Percentiles rank a stretch among this genome's conserved stretches.
These are phyloP conservation scores for Hippophae tibetana DNA, from an alignment of 306 rosid genomes.

Conservation along the genomic window DNA sequence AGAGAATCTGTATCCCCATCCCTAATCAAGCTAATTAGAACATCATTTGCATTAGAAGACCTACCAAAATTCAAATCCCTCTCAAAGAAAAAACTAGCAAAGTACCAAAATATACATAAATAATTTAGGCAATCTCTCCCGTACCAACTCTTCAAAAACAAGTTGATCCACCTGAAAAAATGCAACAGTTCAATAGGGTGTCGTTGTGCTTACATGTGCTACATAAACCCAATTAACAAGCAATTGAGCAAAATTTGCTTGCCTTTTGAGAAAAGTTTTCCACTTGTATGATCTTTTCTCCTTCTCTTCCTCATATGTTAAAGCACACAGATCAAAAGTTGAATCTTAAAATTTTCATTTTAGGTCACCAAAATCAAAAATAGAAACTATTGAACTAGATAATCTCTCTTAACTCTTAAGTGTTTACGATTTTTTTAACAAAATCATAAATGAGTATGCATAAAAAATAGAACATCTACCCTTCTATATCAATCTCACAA, in stretches of 20 bases:
- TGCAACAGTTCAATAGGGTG: slow-evolving; percentile 15
- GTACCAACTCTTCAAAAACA: slow-evolving; percentile 92
- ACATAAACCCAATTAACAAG: slow-evolving; percentile 22
- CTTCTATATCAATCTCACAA: slow-evolving; percentile 1
- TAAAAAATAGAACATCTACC: background rate
- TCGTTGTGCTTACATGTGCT: background rate
- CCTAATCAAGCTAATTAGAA: slow-evolving; percentile 63
- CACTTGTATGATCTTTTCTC: slow-evolving; percentile 94
- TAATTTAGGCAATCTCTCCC: slow-evolving; percentile 52
- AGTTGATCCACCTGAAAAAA: slow-evolving; percentile 84
- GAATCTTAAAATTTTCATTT: slow-evolving; percentile 2
- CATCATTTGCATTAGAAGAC: slow-evolving; percentile 75
- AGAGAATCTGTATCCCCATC: slow-evolving; percentile 63
- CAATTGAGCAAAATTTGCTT: slow-evolving; percentile 46
- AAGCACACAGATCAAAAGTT: background rate
- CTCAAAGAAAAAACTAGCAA: slow-evolving; percentile 6
- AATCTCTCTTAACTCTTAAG: no score
- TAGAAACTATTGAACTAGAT: background rate
- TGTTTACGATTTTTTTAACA: background rate
- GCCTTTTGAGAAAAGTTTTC: slow-evolving; percentile 60
- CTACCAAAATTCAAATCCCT: slow-evolving; percentile 24
- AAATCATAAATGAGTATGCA: background rate
- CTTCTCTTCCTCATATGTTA: slow-evolving; percentile 78
- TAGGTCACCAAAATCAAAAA: background rate
- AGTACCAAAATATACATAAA: slow-evolving; percentile 16